These are phyloP conservation scores for Sarocladiaceae sp. DNA, from an alignment of 2,329 filamentous ascomycete genomes.

Conservation along the genomic window DNA sequence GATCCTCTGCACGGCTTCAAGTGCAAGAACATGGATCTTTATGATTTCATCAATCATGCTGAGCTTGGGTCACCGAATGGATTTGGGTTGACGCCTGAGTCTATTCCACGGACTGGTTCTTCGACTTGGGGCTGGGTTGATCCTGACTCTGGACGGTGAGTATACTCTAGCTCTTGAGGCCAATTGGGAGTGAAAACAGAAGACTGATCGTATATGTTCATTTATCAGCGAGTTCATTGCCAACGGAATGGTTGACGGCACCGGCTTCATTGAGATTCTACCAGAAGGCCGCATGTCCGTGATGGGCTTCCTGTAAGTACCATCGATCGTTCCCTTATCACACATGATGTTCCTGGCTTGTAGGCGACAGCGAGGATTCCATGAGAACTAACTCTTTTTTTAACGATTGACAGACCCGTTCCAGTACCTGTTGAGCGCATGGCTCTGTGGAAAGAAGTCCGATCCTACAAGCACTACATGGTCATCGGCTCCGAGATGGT, in stretches of 20 bases:
- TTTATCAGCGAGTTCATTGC: conserved; percentile 14
- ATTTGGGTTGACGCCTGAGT: no score
- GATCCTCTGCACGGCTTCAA: conserved; percentile 18
- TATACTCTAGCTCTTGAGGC: no score
- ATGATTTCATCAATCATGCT: conserved; percentile 49
- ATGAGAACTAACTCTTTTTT: no score
- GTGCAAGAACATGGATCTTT: conserved; percentile 35
- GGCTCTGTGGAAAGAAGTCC: conserved; percentile 30
- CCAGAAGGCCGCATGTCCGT: conserved; percentile 36
- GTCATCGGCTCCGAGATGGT: conserved; percentile 34
- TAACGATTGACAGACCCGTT: conserved; percentile 12
- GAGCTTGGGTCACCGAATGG: conserved; percentile 41
- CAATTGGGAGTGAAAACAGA: no score
- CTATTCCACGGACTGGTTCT: conserved; percentile 18
- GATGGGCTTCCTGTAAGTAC: conserved; percentile 34
- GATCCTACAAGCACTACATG: conserved; percentile 26
- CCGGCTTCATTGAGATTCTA: conserved; percentile 39
- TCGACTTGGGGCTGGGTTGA: conserved; percentile 39
- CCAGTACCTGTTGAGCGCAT: conserved; percentile 11
- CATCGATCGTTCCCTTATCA: no score
- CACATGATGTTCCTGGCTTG: no score
- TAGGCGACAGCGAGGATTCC: no score
- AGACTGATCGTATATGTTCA: no score
- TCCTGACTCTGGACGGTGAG: conserved; percentile 31
- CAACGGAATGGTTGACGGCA: conserved; percentile 30